phyloP scores from a whole-genome alignment of 495 filamentous ascomycete genomes.

The Neurospora sp. region DNA sequence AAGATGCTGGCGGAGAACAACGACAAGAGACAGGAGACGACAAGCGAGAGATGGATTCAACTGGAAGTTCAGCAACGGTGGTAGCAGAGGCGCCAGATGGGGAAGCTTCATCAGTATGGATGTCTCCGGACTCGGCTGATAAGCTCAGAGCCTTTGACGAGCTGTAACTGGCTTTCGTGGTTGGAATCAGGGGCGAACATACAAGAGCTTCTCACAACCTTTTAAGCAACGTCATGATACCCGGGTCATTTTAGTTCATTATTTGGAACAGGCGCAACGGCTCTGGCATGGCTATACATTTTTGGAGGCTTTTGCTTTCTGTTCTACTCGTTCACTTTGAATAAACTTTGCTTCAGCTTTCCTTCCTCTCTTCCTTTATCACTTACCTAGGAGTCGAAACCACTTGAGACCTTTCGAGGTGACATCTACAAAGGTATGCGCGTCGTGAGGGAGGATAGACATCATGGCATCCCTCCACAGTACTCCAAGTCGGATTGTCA shows the following conservation, averaged over 20 bases:
- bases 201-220: no score
- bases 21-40: neutral
- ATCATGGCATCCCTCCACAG: neutral
- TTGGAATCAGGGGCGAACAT: neutral
- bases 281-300: neutral
- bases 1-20: neutral
- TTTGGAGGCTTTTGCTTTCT: neutral
- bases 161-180: conserved; percentile 15
- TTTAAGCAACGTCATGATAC: neutral
- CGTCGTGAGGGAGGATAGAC: neutral
- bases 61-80: neutral
- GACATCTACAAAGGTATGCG: neutral
- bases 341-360: neutral
- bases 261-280: neutral
- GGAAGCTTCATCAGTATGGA: neutral
- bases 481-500: neutral
- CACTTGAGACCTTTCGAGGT: neutral
- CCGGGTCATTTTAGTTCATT: neutral
- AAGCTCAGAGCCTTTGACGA: conserved; percentile 34
- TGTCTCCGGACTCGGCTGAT: conserved; percentile 8
- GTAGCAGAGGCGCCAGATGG: neutral
- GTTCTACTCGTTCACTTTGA: neutral
- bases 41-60: neutral
- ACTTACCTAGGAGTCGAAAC: neutral
- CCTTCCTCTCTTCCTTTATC: neutral